Conservation (phyloP, 371 early-diverging fungal genomes). For the Mortierella sp. region DNA sequence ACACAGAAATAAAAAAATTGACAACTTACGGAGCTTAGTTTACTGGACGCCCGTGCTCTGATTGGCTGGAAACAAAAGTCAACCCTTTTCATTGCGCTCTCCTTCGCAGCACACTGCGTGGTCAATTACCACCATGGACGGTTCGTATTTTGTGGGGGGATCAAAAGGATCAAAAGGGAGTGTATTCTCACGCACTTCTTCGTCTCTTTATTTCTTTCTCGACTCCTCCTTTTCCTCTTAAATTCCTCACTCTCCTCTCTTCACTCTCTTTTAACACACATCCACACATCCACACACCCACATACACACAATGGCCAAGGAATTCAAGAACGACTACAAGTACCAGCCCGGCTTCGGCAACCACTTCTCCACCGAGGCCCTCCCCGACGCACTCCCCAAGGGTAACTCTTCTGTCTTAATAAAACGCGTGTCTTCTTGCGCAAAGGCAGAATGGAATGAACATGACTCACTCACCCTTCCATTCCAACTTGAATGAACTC, state of each 20-base stretch:
- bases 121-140: not conserved
- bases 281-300: not conserved
- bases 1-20: not conserved
- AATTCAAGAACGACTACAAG: constrained; percentile 63
- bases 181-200: constrained; percentile 11
- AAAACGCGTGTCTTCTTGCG: not conserved
- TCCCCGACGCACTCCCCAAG: constrained; percentile 89
- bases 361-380: constrained; percentile 89
- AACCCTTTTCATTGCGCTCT: not conserved
- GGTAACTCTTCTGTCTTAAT: constrained; percentile 58
- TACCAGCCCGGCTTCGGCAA: constrained; percentile 86
- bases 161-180: no score
- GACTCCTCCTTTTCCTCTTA: constrained; percentile 11
- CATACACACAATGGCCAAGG: constrained; percentile 26
- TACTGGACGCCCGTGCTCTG: not conserved
- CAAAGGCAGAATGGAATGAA: not conserved
- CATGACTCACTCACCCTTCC: not conserved
- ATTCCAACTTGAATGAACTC: not conserved
- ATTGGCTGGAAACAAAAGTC: not conserved
- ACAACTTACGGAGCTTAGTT: constrained; percentile 13
- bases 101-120: not conserved
- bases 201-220: not conserved
- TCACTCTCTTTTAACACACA: not conserved
- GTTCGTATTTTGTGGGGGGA: not conserved
- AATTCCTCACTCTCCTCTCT: constrained; percentile 4